Conservation (phyloP, 2,329 filamentous ascomycete species). For the Microcyclospora tardicrescens region DNA sequence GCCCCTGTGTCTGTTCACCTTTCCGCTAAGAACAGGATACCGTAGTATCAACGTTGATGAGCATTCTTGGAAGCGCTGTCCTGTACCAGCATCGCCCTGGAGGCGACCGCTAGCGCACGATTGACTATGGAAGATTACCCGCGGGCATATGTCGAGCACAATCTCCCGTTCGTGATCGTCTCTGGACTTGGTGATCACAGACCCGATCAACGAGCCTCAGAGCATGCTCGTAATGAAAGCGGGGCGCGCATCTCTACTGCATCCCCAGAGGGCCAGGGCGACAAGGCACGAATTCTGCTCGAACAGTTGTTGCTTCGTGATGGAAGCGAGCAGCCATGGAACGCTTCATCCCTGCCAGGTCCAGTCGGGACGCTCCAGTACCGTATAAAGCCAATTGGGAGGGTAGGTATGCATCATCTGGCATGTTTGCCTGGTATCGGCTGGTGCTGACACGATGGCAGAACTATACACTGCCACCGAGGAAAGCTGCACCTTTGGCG, state of each 20-base stretch:
- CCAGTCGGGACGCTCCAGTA: conserved; percentile 15
- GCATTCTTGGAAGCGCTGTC: too few species aligned
- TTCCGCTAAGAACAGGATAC: too few species aligned
- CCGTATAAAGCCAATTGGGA: conserved; percentile 43
- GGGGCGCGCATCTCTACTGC: conserved; percentile 15
- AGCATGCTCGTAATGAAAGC: conserved; percentile 12
- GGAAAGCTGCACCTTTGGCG: conserved; percentile 49
- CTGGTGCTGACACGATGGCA: conserved; percentile 17
- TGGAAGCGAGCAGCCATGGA: conserved; percentile 16
- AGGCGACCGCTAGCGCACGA: background rate
- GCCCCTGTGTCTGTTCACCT: too few species aligned
- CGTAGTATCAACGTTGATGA: too few species aligned
- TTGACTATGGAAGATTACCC: conserved; percentile 64
- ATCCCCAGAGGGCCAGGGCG: conserved; percentile 15
- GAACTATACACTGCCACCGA: conserved; percentile 46
- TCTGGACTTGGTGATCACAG: conserved; percentile 51
- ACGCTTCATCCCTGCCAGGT: conserved; percentile 14
- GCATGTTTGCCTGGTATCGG: background rate
- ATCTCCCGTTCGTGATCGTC: conserved; percentile 70
- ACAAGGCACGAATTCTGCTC: conserved; percentile 43
- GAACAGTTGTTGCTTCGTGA: conserved; percentile 40
- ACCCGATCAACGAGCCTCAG: conserved; percentile 17
- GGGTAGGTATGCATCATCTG: conserved; percentile 49
- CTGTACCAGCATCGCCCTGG: background rate
- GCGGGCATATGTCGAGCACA: conserved; percentile 67